These are phyloP conservation scores for Ogataea pilisensis DNA, from an alignment of 805 yeast genomes.

Conservation along the genomic window DNA sequence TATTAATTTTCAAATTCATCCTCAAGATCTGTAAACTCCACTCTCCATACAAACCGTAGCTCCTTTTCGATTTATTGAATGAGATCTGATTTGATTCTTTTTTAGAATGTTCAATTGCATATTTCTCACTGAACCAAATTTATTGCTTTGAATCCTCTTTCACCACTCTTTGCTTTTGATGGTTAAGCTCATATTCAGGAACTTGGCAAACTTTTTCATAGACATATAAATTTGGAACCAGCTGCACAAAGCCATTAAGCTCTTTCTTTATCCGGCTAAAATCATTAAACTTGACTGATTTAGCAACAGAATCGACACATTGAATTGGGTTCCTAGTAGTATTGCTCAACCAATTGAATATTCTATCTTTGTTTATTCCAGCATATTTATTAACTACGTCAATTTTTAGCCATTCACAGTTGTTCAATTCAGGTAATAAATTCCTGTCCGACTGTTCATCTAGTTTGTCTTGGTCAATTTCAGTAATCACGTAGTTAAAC, in stretches of 20 bases:
- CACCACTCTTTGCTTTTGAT: too few relatives aligned
- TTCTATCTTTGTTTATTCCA: conserved; percentile 32
- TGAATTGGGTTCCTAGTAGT: conserved; percentile 8
- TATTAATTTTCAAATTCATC: too few relatives aligned
- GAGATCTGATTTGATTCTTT: too few relatives aligned
- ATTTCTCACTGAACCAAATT: too few relatives aligned
- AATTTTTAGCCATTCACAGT: conserved; percentile 41
- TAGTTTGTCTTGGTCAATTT: conserved; percentile 1
- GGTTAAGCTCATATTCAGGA: too few relatives aligned
- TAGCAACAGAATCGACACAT: neutral
- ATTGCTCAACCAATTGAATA: neutral
- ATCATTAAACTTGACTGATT: conserved; percentile 10
- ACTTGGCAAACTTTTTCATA: conserved; percentile 15
- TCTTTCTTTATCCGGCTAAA: conserved; percentile 6
- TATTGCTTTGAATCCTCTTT: too few relatives aligned
- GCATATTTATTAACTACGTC: conserved; percentile 36
- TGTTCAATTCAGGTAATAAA: conserved; percentile 21
- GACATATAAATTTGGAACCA: conserved; percentile 15
- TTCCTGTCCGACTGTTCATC: too few relatives aligned
- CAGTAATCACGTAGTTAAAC: conserved; percentile 33
- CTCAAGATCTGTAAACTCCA: too few relatives aligned
- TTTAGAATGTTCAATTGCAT: too few relatives aligned
- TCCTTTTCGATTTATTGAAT: too few relatives aligned
- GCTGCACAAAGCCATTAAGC: conserved; percentile 3
- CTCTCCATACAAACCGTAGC: too few relatives aligned